Base-by-base conservation (phyloP, 2,329 filamentous ascomycete genomes). In the Aspergillus tamarii region DNA sequence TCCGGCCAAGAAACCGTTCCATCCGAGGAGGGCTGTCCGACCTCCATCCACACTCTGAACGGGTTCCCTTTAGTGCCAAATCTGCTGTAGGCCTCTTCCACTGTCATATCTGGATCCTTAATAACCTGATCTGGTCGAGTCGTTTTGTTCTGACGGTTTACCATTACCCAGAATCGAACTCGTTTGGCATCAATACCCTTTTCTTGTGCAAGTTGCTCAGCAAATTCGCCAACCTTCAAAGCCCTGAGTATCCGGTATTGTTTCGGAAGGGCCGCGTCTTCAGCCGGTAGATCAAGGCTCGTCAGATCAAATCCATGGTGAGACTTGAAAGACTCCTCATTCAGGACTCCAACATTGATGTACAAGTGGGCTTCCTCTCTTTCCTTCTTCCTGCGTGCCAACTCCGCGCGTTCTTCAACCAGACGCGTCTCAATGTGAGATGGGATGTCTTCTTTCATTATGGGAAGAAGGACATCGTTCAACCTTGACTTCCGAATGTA, bases 111-210 rank as follows among this genome's bases (percentile, higher is more conserved):
- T 2, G 88, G 81, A 73, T 96, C 93, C 75, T 87, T 87, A 56
- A 99, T 88, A 0, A 93, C 92, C 63, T 92, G 89, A 74, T 99
- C 95, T 0, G 96, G 95, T 21, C 95, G 88, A 43, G 93, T 90
- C 0, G 95, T 99, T 79, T 97, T 97, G 76, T 99, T 99, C 77
- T 99, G 95, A 12, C 95, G 90, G 75, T 97, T 98, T 1, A 99
- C 95, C 94, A 99, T 97, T 60, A 93, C 88, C 96, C 95, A 99
- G 21, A 97, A 86, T 26, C 95, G 88, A 28, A 98, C 80, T 65
- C 87, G 86, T 62, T 88, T 88, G 0, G 90, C 83, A 52, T 94
- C 88, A 57, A 91, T 78, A 0, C 83, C 84, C 57, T 91, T 84
- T 62, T 96, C 91, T 45, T 87, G 80, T 0, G 91, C 93, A 64